These are phyloP conservation scores for Aspergillus ibericus DNA, from an alignment of 2,329 filamentous ascomycete species.

Conservation along the genomic window DNA sequence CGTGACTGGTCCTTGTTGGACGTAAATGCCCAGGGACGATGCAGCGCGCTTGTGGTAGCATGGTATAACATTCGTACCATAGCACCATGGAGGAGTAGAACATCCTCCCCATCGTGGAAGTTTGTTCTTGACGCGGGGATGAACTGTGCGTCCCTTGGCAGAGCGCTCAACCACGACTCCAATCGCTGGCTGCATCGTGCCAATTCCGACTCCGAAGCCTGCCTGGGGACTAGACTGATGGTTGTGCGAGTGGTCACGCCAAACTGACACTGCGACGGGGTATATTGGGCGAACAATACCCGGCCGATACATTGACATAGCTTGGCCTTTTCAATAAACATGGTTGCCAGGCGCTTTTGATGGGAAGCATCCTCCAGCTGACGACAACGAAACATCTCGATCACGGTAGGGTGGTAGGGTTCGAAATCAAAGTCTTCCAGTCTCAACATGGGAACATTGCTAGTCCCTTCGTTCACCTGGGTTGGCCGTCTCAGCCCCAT, in stretches of 20 bases:
- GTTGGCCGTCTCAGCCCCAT: conserved; percentile 86
- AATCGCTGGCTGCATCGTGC: conserved; percentile 73
- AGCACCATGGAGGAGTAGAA: conserved; percentile 68
- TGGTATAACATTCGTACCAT: conserved; percentile 88
- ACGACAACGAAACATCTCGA: conserved; percentile 66
- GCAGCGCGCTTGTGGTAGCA: conserved; percentile 82
- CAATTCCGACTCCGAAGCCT: conserved; percentile 73
- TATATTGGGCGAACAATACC: conserved; percentile 84
- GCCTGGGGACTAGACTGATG: conserved; percentile 83
- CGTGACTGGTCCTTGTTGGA: conserved; percentile 48
- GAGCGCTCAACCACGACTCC: conserved; percentile 67
- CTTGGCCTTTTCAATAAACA: conserved; percentile 87
- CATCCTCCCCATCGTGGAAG: conserved; percentile 51
- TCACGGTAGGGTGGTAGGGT: conserved; percentile 63
- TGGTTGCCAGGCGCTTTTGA: conserved; percentile 72
- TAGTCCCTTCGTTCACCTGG: conserved; percentile 85
- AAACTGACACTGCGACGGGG: conserved; percentile 76
- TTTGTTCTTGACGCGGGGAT: conserved; percentile 60
- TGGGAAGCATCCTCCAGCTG: conserved; percentile 66
- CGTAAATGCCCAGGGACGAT: conserved; percentile 79
- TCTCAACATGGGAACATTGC: conserved; percentile 83
- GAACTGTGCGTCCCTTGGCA: conserved; percentile 71
- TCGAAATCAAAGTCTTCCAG: conserved; percentile 77
- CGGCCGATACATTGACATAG: conserved; percentile 82
- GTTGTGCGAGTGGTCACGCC: conserved; percentile 64